Percentiles rank a stretch among this genome's conserved stretches.
These are phyloP conservation scores for Plasmodium gonderi DNA, from an alignment of 169 alveolate genomes.

Conservation along the genomic window DNA sequence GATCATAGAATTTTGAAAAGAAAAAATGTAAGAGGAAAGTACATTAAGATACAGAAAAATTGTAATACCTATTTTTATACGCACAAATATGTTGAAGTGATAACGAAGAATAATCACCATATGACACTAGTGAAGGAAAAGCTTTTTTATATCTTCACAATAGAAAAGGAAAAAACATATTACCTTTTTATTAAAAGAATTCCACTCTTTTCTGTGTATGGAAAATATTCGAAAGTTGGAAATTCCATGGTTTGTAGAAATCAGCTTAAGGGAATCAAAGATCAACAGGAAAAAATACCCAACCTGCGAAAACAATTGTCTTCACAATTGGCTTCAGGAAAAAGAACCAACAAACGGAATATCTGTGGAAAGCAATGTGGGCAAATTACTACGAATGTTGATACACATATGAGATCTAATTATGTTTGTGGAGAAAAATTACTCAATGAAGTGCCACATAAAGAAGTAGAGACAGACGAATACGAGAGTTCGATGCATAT, in stretches of 20 bases:
- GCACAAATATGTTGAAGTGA: not conserved
- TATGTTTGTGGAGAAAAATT: not conserved
- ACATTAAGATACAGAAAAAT: slow-evolving; percentile 20
- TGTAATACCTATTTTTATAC: slow-evolving; percentile 29
- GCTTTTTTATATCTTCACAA: slow-evolving; percentile 9
- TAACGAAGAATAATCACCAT: not conserved
- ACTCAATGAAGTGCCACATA: not conserved
- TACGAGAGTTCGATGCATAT: not conserved
- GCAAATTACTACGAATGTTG: no score
- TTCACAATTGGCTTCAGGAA: not conserved
- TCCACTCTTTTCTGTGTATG: not conserved
- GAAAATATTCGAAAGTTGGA: no score
- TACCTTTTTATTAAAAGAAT: slow-evolving; percentile 28
- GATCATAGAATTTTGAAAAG: not conserved
- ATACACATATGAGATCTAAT: not conserved
- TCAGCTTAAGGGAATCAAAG: no score
- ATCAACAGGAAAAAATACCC: no score
- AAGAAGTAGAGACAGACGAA: not conserved
- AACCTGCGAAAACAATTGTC: no score
- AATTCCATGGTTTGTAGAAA: no score
- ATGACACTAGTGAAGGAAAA: slow-evolving; percentile 1
- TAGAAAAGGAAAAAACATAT: slow-evolving; percentile 46
- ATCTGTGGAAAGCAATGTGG: no score
- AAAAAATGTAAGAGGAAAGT: slow-evolving; percentile 26
- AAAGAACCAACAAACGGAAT: not conserved